Evolutionary conservation across 768 basidiomycete genomes (phyloP).

Genomic region (Boletus pseudopeckii): DNA sequence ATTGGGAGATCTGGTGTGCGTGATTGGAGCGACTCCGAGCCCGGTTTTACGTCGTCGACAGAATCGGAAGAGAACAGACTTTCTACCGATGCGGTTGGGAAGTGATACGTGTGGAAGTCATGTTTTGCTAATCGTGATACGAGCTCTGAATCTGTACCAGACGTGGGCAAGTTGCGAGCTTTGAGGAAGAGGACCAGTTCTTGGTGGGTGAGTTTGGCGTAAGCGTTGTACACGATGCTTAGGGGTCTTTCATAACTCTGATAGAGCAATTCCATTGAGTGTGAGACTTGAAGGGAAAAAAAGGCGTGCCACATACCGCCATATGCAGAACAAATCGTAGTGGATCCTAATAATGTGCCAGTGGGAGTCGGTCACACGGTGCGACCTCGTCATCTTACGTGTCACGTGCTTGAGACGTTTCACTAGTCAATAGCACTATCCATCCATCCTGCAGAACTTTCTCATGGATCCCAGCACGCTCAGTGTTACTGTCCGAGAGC

Average conservation of each 20-base stretch:
- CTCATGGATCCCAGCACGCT: background rate
- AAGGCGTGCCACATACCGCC: constrained; percentile 36
- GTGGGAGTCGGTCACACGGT: constrained; percentile 4
- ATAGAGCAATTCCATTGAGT: constrained; percentile 12
- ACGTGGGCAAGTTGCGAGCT: constrained; percentile 63
- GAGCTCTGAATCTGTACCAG: constrained; percentile 61
- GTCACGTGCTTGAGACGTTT: background rate
- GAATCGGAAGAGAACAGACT: constrained; percentile 25
- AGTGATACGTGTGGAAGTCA: constrained; percentile 71
- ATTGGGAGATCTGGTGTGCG: constrained; percentile 61
- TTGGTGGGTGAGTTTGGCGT: constrained; percentile 59
- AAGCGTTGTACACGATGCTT: constrained; percentile 61
- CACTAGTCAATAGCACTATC: too few species aligned
- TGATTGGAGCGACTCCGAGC: constrained; percentile 30
- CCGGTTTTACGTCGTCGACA: constrained; percentile 20
- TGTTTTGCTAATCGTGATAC: constrained; percentile 70
- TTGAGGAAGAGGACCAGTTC: constrained; percentile 76
- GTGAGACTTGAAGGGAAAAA: constrained; percentile 6
- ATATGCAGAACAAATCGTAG: constrained; percentile 23
- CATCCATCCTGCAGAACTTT: too few species aligned
- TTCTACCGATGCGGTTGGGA: constrained; percentile 35
- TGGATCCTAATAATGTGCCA: constrained; percentile 4
- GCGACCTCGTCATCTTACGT: background rate
- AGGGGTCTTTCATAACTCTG: constrained; percentile 29
- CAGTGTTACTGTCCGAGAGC: background rate